These are phyloP conservation scores for Huntiella bhutanensis DNA, from an alignment of 2,329 filamentous ascomycete species.

Conservation along the genomic window DNA sequence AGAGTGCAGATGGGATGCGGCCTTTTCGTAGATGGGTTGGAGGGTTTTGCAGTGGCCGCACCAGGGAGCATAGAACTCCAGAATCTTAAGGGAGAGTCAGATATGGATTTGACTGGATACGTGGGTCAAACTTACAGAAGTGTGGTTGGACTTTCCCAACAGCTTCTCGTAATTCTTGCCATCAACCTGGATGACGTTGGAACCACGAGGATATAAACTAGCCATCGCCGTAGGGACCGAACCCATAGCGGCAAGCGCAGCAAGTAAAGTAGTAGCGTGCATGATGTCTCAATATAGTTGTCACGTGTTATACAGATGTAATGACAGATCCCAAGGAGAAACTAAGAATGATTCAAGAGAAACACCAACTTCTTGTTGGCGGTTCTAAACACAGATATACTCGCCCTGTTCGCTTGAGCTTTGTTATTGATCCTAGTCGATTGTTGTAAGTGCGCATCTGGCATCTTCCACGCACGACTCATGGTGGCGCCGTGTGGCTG, in stretches of 20 bases:
- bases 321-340: no score
- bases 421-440: no score
- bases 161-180: conserved; percentile 61
- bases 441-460: no score
- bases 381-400: no score
- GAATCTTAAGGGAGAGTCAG: conserved; percentile 25
- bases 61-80: conserved; percentile 93
- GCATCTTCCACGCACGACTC: no score
- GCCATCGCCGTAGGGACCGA: conserved; percentile 37
- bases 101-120: background rate
- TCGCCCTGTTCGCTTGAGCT: no score
- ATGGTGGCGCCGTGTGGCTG: no score
- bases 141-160: conserved; percentile 78
- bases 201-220: conserved; percentile 68
- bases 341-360: no score
- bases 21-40: conserved; percentile 90
- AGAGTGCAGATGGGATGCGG: conserved; percentile 71
- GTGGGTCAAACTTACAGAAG: conserved; percentile 45
- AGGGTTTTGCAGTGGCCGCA: conserved; percentile 94
- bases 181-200: conserved; percentile 68
- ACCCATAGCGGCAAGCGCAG: conserved; percentile 39
- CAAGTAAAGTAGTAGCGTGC: conserved; percentile 15
- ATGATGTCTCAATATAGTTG: no score
- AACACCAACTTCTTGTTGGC: no score
- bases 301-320: no score